Base-by-base conservation (phyloP, 1,284 basidiomycete species). In the Sporisorium iseilematis-ciliati region DNA sequence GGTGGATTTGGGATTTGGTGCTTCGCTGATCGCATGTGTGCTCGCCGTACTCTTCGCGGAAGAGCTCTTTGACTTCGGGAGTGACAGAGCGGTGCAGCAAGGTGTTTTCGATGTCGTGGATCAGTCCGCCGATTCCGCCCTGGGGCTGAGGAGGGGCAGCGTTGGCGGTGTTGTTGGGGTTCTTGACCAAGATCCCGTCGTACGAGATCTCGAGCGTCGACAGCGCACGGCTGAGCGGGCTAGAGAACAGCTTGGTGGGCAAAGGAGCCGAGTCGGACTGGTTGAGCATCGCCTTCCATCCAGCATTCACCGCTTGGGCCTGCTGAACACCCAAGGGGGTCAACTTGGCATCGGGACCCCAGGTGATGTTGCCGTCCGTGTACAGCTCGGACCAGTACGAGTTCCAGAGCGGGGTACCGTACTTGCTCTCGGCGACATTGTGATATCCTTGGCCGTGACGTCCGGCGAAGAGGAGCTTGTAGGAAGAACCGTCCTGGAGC, bases 391-490 rank as follows among this genome's bases (percentile, higher is more conserved):
- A 67, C 77, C 77, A 79, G 46, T 76, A 56, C 23, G 46, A 42
- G 25, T 79, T 63, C 77, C 77, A 79, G 5, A 45, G 59, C 3
- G 65, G 49, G 2, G 69, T 70, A 10, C 77, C 77, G 55, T 79
- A 79, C 57, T 73, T 49, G 21, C 52, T 49, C 50, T 79, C 70
- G 26, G 65, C 77, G 1, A 79, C 66, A 20, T 77, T 79, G 77
- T 79, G 77, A 46, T 35, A 74, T 4, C 77, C 77, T 29, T 79
- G 73, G 20, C 77, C 77, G 50, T 79, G 77, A 12, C 77, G 74
- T 16, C 67, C 67, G 20, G 68, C 70, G 29, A 57, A 79, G 12
- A 77, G 14, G 18, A 79, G 66, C 60, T 79, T 79, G 64, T 77
- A 79, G 21, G 46, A 42, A 16, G 60, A 67, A 4, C 75, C 71